Base-by-base conservation (phyloP, 2,329 filamentous ascomycete species). In the Aspergillus ustus region DNA sequence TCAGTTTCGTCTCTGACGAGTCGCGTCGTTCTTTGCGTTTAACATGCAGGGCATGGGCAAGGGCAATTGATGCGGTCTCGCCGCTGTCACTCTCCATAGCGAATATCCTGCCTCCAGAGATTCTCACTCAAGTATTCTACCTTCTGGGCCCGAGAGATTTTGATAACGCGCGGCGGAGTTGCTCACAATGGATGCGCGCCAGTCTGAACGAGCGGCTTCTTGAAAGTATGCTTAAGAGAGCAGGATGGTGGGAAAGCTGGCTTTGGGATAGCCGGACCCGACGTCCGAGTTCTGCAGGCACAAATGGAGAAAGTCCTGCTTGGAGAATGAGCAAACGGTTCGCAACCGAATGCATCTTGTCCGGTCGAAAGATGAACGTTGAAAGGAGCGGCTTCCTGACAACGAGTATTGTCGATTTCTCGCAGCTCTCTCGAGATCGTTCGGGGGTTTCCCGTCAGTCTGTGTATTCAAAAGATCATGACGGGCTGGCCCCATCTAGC, bases 141-240 rank as follows among this genome's bases (percentile, higher is more conserved):
- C 75, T 79, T 65, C 71, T 85, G 4, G 66, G 72, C 15, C 83
- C 83, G 0, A 72, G 74, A 25, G 81, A 84, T 66, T 90, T 89
- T 70, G 84, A 90, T 67, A 80, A 84, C 57, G 86, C 87, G 17
- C 81, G 87, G 19, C 83, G 85, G 63, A 83, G 83, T 19, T 90
- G 87, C 68, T 82, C 83, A 50, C 73, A 75, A 40, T 90, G 86
- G 88, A 86, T 88, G 77, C 73, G 81, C 43, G 82, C 81, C 22
- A 85, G 86, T 53, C 71, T 89, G n/a, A 77, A 87, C 53, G 73
- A 74, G 46, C 73, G 68, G 2, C 66, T 90, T 2, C 75, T 89
- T 11, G 72, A 75, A 28, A 68, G 67, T 2, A 87, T 88, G 84
- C 69, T 89, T 49, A 81, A 78, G 66, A 77, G 82, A 61, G 84